phyloP scores from a whole-genome alignment of 2,329 filamentous ascomycete species.

The Apiospora malaysiana region DNA sequence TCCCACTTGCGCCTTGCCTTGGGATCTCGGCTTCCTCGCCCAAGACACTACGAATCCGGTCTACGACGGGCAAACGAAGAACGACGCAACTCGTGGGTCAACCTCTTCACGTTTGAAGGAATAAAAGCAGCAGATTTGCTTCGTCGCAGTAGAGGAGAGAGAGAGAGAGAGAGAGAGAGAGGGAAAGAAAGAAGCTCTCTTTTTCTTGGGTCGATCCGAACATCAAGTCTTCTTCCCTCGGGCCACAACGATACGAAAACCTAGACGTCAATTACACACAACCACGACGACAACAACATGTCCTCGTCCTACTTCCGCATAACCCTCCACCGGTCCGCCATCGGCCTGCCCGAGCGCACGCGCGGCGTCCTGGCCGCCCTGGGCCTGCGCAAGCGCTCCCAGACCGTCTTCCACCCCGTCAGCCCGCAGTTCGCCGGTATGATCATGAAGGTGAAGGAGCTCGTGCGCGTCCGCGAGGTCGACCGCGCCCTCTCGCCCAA shows the following conservation, averaged over 20 bases:
- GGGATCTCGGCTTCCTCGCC: background rate
- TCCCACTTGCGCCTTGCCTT: constrained; percentile 1
- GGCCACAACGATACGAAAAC: too few species aligned
- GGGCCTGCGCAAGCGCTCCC: constrained; percentile 82
- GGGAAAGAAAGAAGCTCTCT: background rate
- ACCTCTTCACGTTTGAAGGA: too few species aligned
- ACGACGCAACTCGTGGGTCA: background rate
- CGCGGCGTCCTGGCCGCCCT: constrained; percentile 83
- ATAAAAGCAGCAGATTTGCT: too few species aligned
- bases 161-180: background rate
- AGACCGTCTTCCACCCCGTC: constrained; percentile 89
- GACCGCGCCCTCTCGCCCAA: constrained; percentile 65
- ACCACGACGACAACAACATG: background rate
- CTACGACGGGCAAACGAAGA: background rate
- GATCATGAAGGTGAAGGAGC: constrained; percentile 92
- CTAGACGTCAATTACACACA: too few species aligned
- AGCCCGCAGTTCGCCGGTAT: constrained; percentile 82
- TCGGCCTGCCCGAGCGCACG: constrained; percentile 82
- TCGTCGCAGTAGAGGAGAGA: background rate
- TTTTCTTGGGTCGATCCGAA: too few species aligned
- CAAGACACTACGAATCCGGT: background rate
- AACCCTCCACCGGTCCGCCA: constrained; percentile 86
- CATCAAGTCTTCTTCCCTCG: too few species aligned
- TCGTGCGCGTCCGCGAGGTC: constrained; percentile 84
- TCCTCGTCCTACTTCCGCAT: constrained; percentile 70